Evolutionary conservation across 225 moss, liverwort and hornwort species (phyloP), one percentile per base, ranked within the genome.

Genomic region (Lunularia cruciata): DNA sequence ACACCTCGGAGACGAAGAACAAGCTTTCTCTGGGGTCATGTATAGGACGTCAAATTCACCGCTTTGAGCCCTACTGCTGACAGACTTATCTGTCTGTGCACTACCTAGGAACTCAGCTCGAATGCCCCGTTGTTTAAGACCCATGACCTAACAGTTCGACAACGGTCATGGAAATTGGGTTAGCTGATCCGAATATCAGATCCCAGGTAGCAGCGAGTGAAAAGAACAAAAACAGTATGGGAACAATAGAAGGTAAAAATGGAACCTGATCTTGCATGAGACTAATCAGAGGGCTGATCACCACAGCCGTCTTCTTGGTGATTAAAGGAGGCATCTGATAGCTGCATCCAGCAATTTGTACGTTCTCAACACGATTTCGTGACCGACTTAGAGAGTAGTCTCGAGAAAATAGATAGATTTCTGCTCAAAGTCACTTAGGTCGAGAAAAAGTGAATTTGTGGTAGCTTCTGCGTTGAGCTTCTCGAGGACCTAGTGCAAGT

Each of bases 1-100:
- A 51, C 19, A 81, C 86, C 86, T 83, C 18, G 81, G 73, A 60
- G 88, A 83, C 23, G 83, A 83, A 54, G 26, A 63, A 66, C 95
- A 95, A 57, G 95, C 95, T 75, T 90, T 92, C 53, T 95, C 90
- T 56, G 95, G 90, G 9, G 92, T 95, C 95, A 95, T 92, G 59
- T 95, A 95, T 15, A 95, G 72, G 27, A 95, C 67, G 76, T 90
- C 92, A 49, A 83, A 90, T 62, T 88, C 92, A 30, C 95, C 95
- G 35, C 77, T 78, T 75, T 84, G 70, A 61, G 92, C 95, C 22
- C 90, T 84, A 45, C 49, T 32, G 61, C 70, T 79, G 63, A 90
- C 78, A 62, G 88, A 79, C 48, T 26, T 72, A 57, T 95, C 95
- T 22, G 77, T 75, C 79, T 92, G 90, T 47, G 88, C 95, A 83